Base-by-base conservation (phyloP, 129 eudicot species). In the Oenanthe sinensis region DNA sequence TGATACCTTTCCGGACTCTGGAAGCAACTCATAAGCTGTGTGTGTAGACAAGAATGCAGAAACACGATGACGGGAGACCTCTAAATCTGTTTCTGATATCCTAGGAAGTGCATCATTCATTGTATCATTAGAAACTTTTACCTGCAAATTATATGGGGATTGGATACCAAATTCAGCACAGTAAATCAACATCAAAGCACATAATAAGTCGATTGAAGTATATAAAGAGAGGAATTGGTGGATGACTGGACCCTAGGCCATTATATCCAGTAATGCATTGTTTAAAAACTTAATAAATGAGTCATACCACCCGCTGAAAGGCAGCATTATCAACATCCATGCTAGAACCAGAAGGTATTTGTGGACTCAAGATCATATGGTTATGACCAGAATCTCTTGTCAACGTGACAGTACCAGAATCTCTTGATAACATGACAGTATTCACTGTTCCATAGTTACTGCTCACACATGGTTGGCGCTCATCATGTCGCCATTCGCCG, bases 401-500 rank as follows among this genome's bases (percentile, higher is more conserved):
- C 76, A 93, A 80, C 78, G 89, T 87, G 72, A 93, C 87, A 26
- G 98, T 90, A 79, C 84, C 90, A 77, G 91, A 81, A 73, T 90
- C 94, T 50, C 88, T 80, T 30, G 91, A 73, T 78, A 93, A 82
- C 78, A 90, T 87, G 68, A 93, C 86, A 26, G 98, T 89, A 79
- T 93, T 90, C 79, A 93, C 96, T 16, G 74, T 86, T 71, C 96
- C 98, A 80, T 84, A 81, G 78, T 62, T 90, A 76, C 96, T 89
- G 54, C 80, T 88, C 67, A 90, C 88, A 82, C 81, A 88, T 15
- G 94, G 94, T 82, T 90, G 94, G 76, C 82, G 87, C 68, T 91
- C 97, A 47, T 93, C 98, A 79, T 93, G 97, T 24, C 97, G 82
- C 97, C 97, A 93, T 80, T 93, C 98, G 43, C 98, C 98, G 82